Base-by-base conservation (phyloP, 768 basidiomycete genomes). In the Pholiota microspora region DNA sequence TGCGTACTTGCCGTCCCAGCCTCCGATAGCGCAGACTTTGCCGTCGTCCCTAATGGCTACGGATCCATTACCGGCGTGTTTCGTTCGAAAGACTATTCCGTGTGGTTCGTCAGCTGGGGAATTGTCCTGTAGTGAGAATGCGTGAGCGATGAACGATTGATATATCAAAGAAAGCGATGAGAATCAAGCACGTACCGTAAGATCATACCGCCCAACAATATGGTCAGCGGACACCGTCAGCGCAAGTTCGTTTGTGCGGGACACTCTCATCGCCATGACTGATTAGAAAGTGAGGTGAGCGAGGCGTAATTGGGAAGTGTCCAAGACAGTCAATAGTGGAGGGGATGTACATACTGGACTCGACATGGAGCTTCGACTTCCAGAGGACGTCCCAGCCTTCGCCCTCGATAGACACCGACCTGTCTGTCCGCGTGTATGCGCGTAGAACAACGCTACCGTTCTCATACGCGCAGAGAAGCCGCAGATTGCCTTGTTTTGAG, bases 1-100 rank as follows among this genome's bases (percentile, higher is more conserved):
- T 5, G 71, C 89, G 62, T 59, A 94, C 95, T 78, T 83, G 31
- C 96, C 94, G 57, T 98, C 94, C 96, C 96, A 98, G 0, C 94
- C 93, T 2, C 89, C 95, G 2, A 94, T 75, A 0, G 94, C 94
- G 61, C 94, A 88, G 0, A 98, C 82, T 18, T 80, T 79, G 0
- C 86, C 92, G 59, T 90, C 86, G 31, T 82, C 77, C 4, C 85
- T 83, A 10, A 97, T 83, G 2, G 86, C 80, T n/a, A 98, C 69
- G 6, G 83, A 80, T 0, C 80, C 80, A 63, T 94, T 94, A 2
- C 94, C 94, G 0, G 91, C 83, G 58, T 91, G 77, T 62, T 87
- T 93, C 18, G 85, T 93, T 42, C 82, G 74, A 59, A 82, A 69
- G 13, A 77, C 62, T 21, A 64, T 66, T 40, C 76, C 60, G 48